Base-by-base conservation (phyloP, 139 green algal genomes). In the Micractinium sp. region DNA sequence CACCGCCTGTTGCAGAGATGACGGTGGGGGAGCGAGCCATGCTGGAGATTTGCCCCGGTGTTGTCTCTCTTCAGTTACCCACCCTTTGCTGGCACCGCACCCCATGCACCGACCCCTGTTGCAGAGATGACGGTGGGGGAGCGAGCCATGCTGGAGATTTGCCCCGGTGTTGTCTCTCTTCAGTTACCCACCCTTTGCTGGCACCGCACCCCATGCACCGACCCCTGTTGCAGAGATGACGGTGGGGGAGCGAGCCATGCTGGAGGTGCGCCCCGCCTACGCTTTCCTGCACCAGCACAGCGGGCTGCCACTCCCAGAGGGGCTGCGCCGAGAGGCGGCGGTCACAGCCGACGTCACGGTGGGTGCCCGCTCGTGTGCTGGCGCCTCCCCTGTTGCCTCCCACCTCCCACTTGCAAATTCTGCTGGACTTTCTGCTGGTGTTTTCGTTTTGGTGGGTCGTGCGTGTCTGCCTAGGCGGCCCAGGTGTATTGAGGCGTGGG, bases 191-290 rank as follows among this genome's bases (percentile, higher is more conserved):
- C n/a, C n/a, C n/a, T n/a, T n/a, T n/a, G n/a, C n/a, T n/a, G n/a
- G n/a, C n/a, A n/a, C n/a, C n/a, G n/a, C n/a, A n/a, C n/a, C n/a
- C n/a, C n/a, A n/a, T n/a, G n/a, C n/a, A n/a, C n/a, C n/a, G n/a
- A n/a, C n/a, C n/a, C n/a, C n/a, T n/a, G n/a, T n/a, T 69, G 86
- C 87, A 93, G 91, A 92, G 69, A 97, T 98, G 95, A 86, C 29
- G 9, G 41, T 69, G 27, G 85, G 90, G 18, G 91, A 95, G 84
- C 87, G 93, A 53, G 92, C 86, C 7, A 39, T 91, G 85, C 67
- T 98, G 35, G 89, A 93, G 78, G 89, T 98, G 47, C 88, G 94
- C 86, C 96, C 95, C 2, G 92, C 85, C 47, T 97, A 96, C 82
- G 94, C 88, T 31, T 98, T 94, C 80, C 35, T 87, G 18, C 93